A percentile compares a stretch with the other conserved stretches of the same genome.
Conservation (phyloP, 305 asterid genomes). For the Rubia balearica region DNA sequence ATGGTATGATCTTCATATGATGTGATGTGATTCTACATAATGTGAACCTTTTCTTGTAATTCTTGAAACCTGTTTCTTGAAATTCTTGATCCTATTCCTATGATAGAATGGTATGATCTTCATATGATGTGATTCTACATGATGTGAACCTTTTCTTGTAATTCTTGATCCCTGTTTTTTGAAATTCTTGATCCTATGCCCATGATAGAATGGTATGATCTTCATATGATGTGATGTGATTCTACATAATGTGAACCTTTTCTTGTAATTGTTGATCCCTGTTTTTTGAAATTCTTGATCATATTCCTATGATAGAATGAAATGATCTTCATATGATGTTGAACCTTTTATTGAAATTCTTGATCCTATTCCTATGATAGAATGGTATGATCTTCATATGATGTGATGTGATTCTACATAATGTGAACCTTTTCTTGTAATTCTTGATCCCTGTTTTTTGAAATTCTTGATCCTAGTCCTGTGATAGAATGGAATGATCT, state of each 20-base stretch:
- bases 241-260: not conserved
- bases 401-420: not conserved
- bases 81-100: constrained; percentile 10
- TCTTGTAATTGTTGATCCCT: not conserved
- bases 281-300: constrained; percentile 6
- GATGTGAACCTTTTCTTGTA: not conserved
- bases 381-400: too few relatives aligned
- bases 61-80: not conserved
- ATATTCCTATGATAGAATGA: not conserved
- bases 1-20: too few relatives aligned
- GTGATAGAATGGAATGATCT: too few relatives aligned
- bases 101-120: too few relatives aligned
- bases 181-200: too few relatives aligned
- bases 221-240: not conserved
- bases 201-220: too few relatives aligned
- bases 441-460: not conserved
- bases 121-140: not conserved
- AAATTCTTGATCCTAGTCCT: constrained; percentile 11
- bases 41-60: not conserved
- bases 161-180: too few relatives aligned
- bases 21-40: not conserved
- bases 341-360: not conserved
- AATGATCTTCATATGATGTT: too few relatives aligned
- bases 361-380: too few relatives aligned
- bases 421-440: not conserved